These are phyloP conservation scores for Microcos paniculata DNA, from an alignment of 345 rosid species.

Conservation along the genomic window DNA sequence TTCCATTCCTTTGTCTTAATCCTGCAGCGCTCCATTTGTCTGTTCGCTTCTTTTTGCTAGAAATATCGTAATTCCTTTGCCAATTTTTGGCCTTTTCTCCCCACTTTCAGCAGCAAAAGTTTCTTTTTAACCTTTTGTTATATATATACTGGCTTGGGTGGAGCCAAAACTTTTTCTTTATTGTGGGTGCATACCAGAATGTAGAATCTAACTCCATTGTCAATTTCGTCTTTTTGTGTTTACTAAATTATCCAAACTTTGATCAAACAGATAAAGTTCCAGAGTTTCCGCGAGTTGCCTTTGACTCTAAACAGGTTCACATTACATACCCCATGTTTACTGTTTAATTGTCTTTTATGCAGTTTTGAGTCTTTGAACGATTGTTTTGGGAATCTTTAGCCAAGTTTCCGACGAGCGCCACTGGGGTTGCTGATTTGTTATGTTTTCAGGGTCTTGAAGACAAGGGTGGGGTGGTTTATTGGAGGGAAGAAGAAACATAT, in stretches of 20 bases:
- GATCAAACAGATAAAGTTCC: neutral
- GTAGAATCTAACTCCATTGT: neutral
- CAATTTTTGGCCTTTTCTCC: neutral
- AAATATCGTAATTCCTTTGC: too few species aligned
- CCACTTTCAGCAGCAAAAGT: neutral
- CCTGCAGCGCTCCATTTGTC: neutral
- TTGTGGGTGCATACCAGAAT: neutral
- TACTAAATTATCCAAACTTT: neutral
- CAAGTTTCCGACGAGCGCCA: neutral
- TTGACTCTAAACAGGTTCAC: neutral
- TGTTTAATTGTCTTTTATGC: too few species aligned
- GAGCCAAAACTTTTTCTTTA: neutral
- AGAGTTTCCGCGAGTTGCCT: neutral
- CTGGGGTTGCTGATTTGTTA: neutral
- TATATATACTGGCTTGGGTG: neutral
- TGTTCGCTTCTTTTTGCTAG: neutral
- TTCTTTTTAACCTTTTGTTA: neutral
- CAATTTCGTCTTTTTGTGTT: neutral
- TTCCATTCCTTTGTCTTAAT: neutral
- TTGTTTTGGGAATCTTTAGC: neutral
- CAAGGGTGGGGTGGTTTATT: neutral
- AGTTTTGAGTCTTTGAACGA: neutral
- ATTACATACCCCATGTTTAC: neutral
- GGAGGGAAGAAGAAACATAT: conserved; percentile 2
- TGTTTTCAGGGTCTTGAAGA: neutral